phyloP scores from a whole-genome alignment of 2,329 filamentous ascomycete species.

The Aspergillus pseudotamarii region DNA sequence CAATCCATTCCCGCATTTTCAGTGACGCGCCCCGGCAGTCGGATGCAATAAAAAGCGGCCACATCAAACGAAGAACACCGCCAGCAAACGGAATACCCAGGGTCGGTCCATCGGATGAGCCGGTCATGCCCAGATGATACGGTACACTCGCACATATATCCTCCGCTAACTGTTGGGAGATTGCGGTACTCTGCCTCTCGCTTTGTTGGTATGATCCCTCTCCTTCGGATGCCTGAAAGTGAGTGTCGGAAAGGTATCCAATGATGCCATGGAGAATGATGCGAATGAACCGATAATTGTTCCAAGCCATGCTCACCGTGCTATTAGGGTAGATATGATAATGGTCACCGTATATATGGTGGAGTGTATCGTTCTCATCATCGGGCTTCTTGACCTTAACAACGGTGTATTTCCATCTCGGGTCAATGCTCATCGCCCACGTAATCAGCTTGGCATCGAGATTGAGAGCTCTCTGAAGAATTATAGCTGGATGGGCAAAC shows the following conservation, averaged over 20 bases:
- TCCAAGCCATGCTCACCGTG: conserved; percentile 25
- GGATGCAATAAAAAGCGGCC: conserved; percentile 24
- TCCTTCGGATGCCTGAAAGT: neutral
- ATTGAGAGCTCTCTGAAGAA: conserved; percentile 13
- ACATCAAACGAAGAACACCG: conserved; percentile 15
- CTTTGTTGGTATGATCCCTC: conserved; percentile 2
- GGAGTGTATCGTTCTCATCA: neutral
- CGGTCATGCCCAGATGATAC: conserved; percentile 13
- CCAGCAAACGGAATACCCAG: conserved; percentile 9
- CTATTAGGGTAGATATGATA: conserved; percentile 26
- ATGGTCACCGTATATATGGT: conserved; percentile 13
- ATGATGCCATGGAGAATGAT: conserved; percentile 21
- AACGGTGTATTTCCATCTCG: conserved; percentile 16
- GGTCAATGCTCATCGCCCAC: conserved; percentile 18
- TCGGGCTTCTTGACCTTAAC: conserved; percentile 2
- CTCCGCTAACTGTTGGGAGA: conserved; percentile 14
- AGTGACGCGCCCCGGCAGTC: neutral
- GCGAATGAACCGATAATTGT: conserved; percentile 26
- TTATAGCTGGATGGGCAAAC: neutral
- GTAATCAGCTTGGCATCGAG: conserved; percentile 17
- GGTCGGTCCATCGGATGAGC: conserved; percentile 1
- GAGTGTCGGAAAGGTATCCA: neutral
- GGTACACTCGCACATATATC: conserved; percentile 25
- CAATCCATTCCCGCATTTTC: conserved; percentile 3
- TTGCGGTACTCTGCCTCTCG: conserved; percentile 1